phyloP scores from a whole-genome alignment of 2,329 filamentous ascomycete genomes.

The Fusarium coicis region DNA sequence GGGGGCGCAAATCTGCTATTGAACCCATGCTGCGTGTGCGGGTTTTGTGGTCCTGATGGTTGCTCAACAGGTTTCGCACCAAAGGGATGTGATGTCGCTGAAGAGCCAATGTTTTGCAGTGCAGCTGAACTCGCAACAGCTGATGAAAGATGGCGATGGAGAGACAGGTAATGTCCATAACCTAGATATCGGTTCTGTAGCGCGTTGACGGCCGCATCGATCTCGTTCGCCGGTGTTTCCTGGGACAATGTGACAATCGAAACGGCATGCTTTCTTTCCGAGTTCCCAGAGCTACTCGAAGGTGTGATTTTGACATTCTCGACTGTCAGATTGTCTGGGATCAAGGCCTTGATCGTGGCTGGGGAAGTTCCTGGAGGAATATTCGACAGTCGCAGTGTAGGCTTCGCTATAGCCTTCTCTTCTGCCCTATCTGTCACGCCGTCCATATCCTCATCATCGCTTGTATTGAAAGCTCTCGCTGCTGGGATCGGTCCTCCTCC shows the following conservation, averaged over 20 bases:
- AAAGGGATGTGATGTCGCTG: constrained; percentile 73
- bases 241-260: constrained; percentile 85
- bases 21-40: constrained; percentile 57
- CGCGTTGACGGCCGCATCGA: constrained; percentile 80
- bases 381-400: constrained; percentile 70
- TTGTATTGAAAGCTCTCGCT: constrained; percentile 78
- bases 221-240: constrained; percentile 84
- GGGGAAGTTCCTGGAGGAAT: constrained; percentile 70
- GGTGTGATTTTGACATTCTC: constrained; percentile 79
- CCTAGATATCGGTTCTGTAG: constrained; percentile 88
- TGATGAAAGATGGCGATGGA: constrained; percentile 86
- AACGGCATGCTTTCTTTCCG: constrained; percentile 76
- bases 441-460: constrained; percentile 65
- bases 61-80: constrained; percentile 76
- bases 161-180: constrained; percentile 81
- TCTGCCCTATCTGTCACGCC: constrained; percentile 58
- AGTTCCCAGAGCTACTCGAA: constrained; percentile 59
- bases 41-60: constrained; percentile 47
- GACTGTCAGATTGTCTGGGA: constrained; percentile 70
- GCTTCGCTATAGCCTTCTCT: constrained; percentile 70
- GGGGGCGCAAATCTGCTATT: constrained; percentile 80
- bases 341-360: constrained; percentile 67
- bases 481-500: constrained; percentile 64
- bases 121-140: constrained; percentile 63
- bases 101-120: constrained; percentile 45